Evolutionary conservation across 768 basidiomycete species (phyloP).

Genomic region (Leccinum sublutescens): DNA sequence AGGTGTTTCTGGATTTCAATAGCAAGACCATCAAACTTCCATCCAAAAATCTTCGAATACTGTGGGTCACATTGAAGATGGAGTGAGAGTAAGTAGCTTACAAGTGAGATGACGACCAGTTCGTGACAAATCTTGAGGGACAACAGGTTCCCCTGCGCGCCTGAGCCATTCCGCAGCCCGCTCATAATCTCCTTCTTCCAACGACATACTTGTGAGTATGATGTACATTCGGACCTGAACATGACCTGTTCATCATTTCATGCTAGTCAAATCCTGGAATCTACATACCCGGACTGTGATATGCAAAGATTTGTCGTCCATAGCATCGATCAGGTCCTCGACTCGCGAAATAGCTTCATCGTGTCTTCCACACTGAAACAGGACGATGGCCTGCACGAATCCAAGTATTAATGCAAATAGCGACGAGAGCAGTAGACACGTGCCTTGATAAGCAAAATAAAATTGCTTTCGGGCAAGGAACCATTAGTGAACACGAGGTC

Average conservation of each 20-base stretch:
- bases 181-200: not conserved
- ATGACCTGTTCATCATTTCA: not conserved
- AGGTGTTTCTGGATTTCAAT: not conserved
- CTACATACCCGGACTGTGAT: conserved; percentile 4
- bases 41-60: conserved; percentile 6
- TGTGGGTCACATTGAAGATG: not conserved
- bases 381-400: not conserved
- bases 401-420: not conserved
- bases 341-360: conserved; percentile 2
- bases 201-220: not conserved
- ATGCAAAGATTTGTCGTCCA: not conserved
- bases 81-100: not conserved
- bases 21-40: conserved; percentile 8
- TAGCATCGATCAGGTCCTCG: not conserved
- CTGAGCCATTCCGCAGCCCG: not conserved
- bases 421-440: fast-evolving
- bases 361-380: conserved; percentile 7
- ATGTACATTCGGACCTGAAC: conserved; percentile 8
- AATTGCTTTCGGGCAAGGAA: not conserved
- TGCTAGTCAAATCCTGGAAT: fast-evolving
- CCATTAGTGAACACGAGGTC: not conserved
- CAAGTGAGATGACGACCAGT: conserved; percentile 8
- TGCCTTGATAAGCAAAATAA: conserved; percentile 15
- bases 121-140: not conserved
- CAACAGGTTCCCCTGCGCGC: too few species aligned